Conservation (phyloP, 495 filamentous ascomycete species). For the Neurospora discreta region DNA sequence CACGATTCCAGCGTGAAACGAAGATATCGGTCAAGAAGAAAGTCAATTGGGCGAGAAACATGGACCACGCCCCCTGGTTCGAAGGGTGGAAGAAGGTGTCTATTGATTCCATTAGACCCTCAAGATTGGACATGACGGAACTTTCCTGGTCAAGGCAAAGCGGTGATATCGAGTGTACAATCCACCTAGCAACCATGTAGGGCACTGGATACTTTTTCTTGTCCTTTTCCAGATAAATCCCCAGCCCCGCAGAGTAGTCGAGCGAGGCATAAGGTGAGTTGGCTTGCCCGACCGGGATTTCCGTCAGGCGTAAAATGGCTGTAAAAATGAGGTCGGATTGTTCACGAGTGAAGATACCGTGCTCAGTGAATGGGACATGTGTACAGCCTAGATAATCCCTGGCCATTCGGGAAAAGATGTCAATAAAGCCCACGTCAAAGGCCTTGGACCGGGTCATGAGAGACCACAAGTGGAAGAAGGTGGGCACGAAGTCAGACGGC, state of each 20-base stretch:
- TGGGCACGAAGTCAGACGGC: conserved; percentile 75
- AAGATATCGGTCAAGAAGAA: conserved; percentile 95
- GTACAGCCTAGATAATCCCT: conserved; percentile 65
- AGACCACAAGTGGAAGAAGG: conserved; percentile 95
- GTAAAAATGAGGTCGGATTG: conserved; percentile 92
- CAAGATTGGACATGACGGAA: conserved; percentile 74
- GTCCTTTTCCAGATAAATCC: conserved; percentile 78
- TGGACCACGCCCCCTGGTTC: conserved; percentile 89
- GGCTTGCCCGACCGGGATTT: conserved; percentile 94
- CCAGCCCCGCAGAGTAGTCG: conserved; percentile 73
- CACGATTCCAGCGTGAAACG: conserved; percentile 93
- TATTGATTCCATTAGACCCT: conserved; percentile 88
- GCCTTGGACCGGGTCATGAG: conserved; percentile 79
- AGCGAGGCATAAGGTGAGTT: conserved; percentile 85
- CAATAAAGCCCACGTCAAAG: conserved; percentile 78
- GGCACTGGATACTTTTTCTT: conserved; percentile 82
- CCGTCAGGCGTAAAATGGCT: conserved; percentile 74
- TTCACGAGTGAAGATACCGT: conserved; percentile 85
- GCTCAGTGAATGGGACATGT: conserved; percentile 71
- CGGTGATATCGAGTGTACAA: conserved; percentile 88
- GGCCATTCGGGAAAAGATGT: conserved; percentile 77
- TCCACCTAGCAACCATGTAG: conserved; percentile 90
- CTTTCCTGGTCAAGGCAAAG: conserved; percentile 63
- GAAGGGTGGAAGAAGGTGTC: conserved; percentile 99
- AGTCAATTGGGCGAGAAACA: conserved; percentile 76